Percentiles rank a stretch among this genome's conserved stretches.
Conservation (phyloP, 1,284 basidiomycete species). For the Flammula alnicola region DNA sequence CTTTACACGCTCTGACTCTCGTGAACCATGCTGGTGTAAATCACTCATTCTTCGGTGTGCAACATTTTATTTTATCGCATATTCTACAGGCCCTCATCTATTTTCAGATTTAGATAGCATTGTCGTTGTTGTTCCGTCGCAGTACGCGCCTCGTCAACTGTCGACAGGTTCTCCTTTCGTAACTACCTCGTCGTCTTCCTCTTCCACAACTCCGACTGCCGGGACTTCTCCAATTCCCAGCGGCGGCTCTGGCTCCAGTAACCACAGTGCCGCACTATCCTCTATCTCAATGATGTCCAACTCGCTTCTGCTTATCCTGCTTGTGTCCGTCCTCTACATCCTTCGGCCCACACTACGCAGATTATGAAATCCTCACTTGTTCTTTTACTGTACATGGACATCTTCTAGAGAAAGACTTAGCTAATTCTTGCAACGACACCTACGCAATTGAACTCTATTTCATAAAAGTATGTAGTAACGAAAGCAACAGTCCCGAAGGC, state of each 20-base stretch:
- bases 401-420: neutral
- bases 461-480: no score
- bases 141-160: slow-evolving; percentile 40
- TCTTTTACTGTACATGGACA: neutral
- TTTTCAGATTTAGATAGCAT: slow-evolving; percentile 45
- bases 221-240: neutral
- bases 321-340: slow-evolving; percentile 3
- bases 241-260: neutral
- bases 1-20: slow-evolving; percentile 39
- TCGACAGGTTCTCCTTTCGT: slow-evolving; percentile 26
- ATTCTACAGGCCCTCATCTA: neutral
- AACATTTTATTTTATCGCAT: neutral
- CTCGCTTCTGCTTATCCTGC: slow-evolving; percentile 8
- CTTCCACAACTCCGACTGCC: slow-evolving; percentile 2
- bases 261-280: slow-evolving; percentile 13
- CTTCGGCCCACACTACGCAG: neutral
- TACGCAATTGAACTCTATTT: no score
- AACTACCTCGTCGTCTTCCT: neutral
- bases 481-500: no score
- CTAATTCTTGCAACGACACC: no score
- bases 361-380: neutral
- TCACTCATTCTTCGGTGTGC: slow-evolving; percentile 46
- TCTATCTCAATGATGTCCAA: slow-evolving; percentile 13
- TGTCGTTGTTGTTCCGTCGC: slow-evolving; percentile 44
- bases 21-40: slow-evolving; percentile 43